Base-by-base conservation (phyloP, 164 flowering plant genomes). In the Vitis labrusca region DNA sequence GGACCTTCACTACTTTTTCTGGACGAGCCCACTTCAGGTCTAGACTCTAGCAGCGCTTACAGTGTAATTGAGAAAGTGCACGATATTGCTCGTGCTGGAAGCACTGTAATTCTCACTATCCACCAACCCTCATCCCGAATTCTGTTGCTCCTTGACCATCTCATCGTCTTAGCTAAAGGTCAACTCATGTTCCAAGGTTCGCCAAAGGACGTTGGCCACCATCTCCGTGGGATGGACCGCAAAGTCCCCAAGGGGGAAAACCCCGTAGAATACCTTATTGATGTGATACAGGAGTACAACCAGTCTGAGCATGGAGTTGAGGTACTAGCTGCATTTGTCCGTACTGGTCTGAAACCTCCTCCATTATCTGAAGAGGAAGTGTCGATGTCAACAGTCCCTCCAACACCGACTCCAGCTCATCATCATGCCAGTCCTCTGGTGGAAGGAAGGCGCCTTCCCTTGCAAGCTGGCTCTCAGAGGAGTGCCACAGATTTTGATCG, bases 21-120 rank as follows among this genome's bases (percentile, higher is more conserved):
- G 11, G 92, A 88, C 10, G 92, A 88, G 76, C 92, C 92, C 0
- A 88, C 94, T 27, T 88, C 92, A 9, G 94, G 94, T 8, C 79
- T 90, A 19, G 92, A 90, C 82, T 90, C 91, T 15, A 90, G 90
- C 71, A 90, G 88, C 64, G 95, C 92, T 14, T 81, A 85, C 61
- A 88, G 84, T 61, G 95, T 88, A 23, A 83, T 90, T 5, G 91
- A 88, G 52, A 84, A 82, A 76, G 86, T 90, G 11, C 88, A 85
- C 27, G 74, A 83, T 71, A 90, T 90, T 11, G 92, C 95, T 0
- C 84, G 89, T 8, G 61, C 84, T 0, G 91, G 95, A 10, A 90
- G 95, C 78, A 90, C 91, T 1, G 94, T 88, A 29, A 83, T 90
- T 72, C 88, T 90, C 73, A 86, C 94, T 17, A 88, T 90, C 70